Evolutionary conservation across 176 grass and related monocot genomes (phyloP).

Genomic region (Cenchrus purpureus): DNA sequence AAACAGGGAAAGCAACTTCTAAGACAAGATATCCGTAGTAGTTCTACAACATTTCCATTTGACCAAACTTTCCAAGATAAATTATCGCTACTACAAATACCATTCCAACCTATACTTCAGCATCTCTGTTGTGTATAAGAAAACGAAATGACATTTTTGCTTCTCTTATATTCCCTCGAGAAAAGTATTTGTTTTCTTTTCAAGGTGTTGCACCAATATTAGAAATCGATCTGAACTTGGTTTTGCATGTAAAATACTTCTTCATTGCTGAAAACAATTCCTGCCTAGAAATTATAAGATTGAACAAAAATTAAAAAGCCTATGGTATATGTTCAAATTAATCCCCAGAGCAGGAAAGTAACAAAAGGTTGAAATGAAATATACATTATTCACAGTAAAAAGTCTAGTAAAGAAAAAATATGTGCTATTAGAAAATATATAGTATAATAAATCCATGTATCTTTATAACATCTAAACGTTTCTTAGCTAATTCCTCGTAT

Average conservation of each 20-base stretch:
- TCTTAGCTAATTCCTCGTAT: too few relatives aligned
- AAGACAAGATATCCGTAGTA: conserved; percentile 29
- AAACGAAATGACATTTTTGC: conserved; percentile 7
- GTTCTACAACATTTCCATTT: conserved; percentile 2
- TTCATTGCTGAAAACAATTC: conserved; percentile 32
- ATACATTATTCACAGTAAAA: too few relatives aligned
- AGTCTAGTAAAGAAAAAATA: too few relatives aligned
- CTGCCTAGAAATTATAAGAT: conserved; percentile 15
- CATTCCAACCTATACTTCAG: neutral
- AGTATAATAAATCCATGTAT: too few relatives aligned
- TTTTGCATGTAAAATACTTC: neutral
- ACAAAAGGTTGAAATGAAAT: neutral
- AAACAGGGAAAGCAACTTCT: neutral
- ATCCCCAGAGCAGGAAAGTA: conserved; percentile 29
- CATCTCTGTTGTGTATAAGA: conserved; percentile 6
- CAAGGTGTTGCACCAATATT: neutral
- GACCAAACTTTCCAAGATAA: conserved; percentile 14
- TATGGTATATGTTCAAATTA: neutral
- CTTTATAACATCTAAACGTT: too few relatives aligned
- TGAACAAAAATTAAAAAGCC: conserved; percentile 18
- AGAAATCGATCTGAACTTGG: neutral
- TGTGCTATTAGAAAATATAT: too few relatives aligned
- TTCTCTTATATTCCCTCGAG: neutral
- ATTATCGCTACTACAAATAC: conserved; percentile 24
- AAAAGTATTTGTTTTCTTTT: conserved; percentile 7